Base-by-base conservation (phyloP, 2,329 filamentous ascomycete genomes). In the Ceratocystis cacaofunesta region DNA sequence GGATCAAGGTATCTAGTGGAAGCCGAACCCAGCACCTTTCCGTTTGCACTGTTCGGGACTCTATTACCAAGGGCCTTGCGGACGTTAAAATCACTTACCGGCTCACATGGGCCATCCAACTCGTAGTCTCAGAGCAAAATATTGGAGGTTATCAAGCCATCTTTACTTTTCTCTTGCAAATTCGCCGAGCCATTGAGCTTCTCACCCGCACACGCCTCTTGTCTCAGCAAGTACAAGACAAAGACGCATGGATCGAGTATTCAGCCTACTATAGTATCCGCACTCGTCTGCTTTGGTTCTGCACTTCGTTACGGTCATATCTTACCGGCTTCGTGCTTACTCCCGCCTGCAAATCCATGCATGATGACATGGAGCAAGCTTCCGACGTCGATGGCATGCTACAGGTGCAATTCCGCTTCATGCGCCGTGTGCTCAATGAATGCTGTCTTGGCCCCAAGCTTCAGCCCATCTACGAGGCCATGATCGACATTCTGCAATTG, bases 301-400 rank as follows among this genome's bases (percentile, higher is more conserved):
- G 83, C 69, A 87, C 86, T 68, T 84, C 82, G 0, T 71, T 96
- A 1, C 86, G 90, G 70, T 85, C 85, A 7, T 94, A 96, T 71
- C 76, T 95, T 3, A 86, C 85, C 2, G 86, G 85, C 17, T 80
- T 90, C 1, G 88, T 92, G 1, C 78, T 95, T 0, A 81, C 80
- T 0, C 82, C 85, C 0, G 79, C 84, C 25, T 82, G 80, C 1
- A 71, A 74, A 1, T 76, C 78, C 36, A 81, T 96, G 76, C 76
- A 76, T 5, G 72, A 74, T 1, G 77, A 80, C 0, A 79, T 96
- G 63, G 74, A 75, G 15, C 75, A 77, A 5, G 84, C 89, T 0
- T 78, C 81, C 30, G 90, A 92, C 69, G 84, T 96, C 8, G 90
- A 96, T 72, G 82, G 82, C 30, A 95, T 96, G 89, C 85, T 91